Percentiles rank a stretch among this genome's conserved stretches.
Conservation (phyloP, 306 rosid genomes). For the Fragaria ananassa region DNA sequence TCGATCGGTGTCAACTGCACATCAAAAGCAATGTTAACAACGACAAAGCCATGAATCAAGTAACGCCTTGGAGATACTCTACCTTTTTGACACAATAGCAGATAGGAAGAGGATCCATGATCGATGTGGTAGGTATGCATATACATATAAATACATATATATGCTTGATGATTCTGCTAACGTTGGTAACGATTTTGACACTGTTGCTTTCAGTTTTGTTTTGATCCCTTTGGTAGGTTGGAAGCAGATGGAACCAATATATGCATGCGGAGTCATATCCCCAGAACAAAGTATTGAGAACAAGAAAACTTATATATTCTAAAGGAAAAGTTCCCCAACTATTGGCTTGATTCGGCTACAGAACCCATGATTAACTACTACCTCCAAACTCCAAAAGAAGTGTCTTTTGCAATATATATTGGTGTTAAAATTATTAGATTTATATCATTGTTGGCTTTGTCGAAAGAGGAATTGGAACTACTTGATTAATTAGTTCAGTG, state of each 20-base stretch:
- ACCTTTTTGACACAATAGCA: not conserved
- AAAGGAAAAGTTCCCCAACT: conserved; percentile 24
- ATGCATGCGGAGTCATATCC: conserved; percentile 38
- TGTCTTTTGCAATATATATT: not conserved
- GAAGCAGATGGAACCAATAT: conserved; percentile 44
- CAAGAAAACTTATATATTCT: conserved; percentile 39
- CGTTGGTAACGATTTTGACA: conserved; percentile 32
- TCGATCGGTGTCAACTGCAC: conserved; percentile 38
- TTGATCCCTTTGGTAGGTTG: conserved; percentile 38
- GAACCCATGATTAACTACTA: not conserved
- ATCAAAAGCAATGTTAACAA: conserved; percentile 26
- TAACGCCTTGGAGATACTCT: conserved; percentile 2
- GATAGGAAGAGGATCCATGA: conserved; percentile 1
- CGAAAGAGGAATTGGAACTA: not conserved
- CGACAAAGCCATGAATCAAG: conserved; percentile 6
- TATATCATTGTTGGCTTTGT: not conserved
- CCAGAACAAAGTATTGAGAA: conserved; percentile 23
- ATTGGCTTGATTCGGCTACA: conserved; percentile 15
- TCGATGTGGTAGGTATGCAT: not conserved
- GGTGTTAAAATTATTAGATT: not conserved
- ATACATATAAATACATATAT: not conserved
- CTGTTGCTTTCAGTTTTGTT: conserved; percentile 32
- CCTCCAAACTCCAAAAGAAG: not conserved
- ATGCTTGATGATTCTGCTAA: conserved; percentile 16
- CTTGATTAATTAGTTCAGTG: not conserved